Conservation (phyloP, 495 filamentous ascomycete genomes). For the Pseudevernia furfuracea region DNA sequence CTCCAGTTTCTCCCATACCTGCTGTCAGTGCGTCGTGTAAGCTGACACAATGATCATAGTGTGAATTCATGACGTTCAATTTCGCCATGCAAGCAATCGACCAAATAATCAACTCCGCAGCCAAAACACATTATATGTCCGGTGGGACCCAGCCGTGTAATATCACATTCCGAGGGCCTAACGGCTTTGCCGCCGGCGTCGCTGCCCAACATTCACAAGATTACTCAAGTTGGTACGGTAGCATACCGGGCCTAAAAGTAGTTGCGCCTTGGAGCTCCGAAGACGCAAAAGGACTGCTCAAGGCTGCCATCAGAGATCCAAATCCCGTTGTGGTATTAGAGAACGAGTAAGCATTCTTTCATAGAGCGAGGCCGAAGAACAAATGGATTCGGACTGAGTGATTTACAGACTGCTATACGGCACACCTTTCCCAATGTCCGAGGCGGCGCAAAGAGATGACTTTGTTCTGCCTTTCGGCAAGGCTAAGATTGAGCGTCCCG, state of each 20-base stretch:
- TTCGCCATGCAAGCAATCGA: conserved; percentile 99
- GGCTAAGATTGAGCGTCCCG: conserved; percentile 94
- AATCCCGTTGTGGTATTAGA: conserved; percentile 93
- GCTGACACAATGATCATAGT: conserved; percentile 43
- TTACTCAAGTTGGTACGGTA: conserved; percentile 96
- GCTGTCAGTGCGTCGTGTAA: neutral
- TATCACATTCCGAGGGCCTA: conserved; percentile 97
- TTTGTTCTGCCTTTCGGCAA: conserved; percentile 96
- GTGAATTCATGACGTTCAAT: conserved; percentile 99
- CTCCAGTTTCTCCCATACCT: conserved; percentile 20
- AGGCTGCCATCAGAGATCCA: conserved; percentile 95
- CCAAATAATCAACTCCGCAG: conserved; percentile 98
- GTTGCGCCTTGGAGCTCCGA: conserved; percentile 92
- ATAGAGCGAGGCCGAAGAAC: neutral
- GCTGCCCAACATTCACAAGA: conserved; percentile 98
- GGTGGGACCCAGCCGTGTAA: conserved; percentile 99
- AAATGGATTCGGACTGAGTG: conserved; percentile 21
- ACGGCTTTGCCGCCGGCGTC: conserved; percentile 94
- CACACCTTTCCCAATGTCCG: conserved; percentile 88
- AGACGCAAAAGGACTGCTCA: conserved; percentile 94
- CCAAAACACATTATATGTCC: conserved; percentile 99
- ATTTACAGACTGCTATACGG: conserved; percentile 73
- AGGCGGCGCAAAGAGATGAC: conserved; percentile 87
- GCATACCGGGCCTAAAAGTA: conserved; percentile 94
- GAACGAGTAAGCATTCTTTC: conserved; percentile 63